These are phyloP conservation scores for Eimeria falciformis DNA, from an alignment of 169 alveolate species.

Conservation along the genomic window DNA sequence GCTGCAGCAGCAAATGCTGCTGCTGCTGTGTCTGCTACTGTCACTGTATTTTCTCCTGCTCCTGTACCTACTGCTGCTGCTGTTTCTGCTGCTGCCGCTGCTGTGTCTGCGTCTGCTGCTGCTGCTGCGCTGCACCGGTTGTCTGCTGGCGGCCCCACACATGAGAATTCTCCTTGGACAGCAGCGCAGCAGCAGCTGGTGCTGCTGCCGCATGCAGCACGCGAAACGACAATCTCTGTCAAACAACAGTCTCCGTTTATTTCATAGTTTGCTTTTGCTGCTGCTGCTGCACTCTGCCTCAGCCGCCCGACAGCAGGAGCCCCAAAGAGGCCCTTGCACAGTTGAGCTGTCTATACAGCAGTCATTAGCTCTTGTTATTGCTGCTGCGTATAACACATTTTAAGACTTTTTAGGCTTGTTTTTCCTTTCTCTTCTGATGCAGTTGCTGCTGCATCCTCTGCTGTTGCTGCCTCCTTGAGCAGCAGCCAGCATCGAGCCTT, in stretches of 20 bases:
- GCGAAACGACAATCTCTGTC: background rate
- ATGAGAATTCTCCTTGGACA: no score
- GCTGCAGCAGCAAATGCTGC: no score
- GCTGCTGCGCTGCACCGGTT: no score
- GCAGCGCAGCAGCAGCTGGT: background rate
- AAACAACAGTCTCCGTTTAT: no score
- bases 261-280: background rate
- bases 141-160: no score
- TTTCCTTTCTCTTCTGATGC: background rate
- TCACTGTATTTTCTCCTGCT: no score
- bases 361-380: constrained; percentile 1
- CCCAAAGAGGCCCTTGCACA: no score
- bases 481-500: background rate
- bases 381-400: background rate
- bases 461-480: background rate
- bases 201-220: background rate
- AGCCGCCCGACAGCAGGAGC: constrained; percentile 24
- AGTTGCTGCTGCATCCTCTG: constrained; percentile 11
- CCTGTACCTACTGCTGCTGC: constrained; percentile 5
- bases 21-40: no score
- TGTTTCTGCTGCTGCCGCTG: constrained; percentile 26
- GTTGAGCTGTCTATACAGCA: constrained; percentile 21
- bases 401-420: background rate
- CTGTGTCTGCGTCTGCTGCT: background rate
- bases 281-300: constrained; percentile 33